phyloP scores from a whole-genome alignment of 257 asterid genomes.

The Gentiana straminea region DNA sequence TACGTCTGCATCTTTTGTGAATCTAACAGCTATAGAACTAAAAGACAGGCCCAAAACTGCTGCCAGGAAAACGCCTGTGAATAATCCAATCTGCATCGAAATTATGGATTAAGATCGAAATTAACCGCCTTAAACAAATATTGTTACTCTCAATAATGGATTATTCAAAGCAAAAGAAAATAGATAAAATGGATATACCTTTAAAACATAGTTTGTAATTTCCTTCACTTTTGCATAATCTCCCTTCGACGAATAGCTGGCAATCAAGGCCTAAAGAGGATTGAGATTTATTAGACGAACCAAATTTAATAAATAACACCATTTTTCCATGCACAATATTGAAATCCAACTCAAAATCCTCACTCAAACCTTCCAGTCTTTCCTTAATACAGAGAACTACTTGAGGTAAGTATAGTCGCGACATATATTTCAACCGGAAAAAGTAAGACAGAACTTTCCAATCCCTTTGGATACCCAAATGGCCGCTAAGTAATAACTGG shows the following conservation, averaged over 20 bases:
- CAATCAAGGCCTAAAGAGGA: constrained; percentile 59
- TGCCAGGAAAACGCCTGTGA: constrained; percentile 58
- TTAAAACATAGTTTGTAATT: constrained; percentile 47
- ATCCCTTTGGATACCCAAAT: too few relatives aligned
- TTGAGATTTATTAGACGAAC: too few relatives aligned
- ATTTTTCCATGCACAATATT: too few relatives aligned
- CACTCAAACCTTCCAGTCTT: too few relatives aligned
- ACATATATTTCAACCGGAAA: too few relatives aligned
- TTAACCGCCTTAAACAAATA: constrained; percentile 4
- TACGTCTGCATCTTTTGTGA: constrained; percentile 62
- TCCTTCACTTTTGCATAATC: constrained; percentile 61
- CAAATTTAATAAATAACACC: too few relatives aligned
- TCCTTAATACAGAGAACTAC: too few relatives aligned
- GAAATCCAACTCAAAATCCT: too few relatives aligned
- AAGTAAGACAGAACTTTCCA: too few relatives aligned
- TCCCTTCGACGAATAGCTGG: constrained; percentile 61
- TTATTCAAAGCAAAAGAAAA: neutral
- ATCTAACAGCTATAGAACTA: constrained; percentile 51
- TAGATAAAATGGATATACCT: constrained; percentile 28
- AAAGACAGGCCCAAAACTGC: constrained; percentile 54
- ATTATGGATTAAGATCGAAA: constrained; percentile 1
- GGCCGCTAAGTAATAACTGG: too few relatives aligned
- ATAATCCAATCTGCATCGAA: constrained; percentile 48
- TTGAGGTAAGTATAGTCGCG: too few relatives aligned
- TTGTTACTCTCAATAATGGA: neutral